phyloP scores from a whole-genome alignment of 768 basidiomycete genomes.

The Chalciporus chontae region DNA sequence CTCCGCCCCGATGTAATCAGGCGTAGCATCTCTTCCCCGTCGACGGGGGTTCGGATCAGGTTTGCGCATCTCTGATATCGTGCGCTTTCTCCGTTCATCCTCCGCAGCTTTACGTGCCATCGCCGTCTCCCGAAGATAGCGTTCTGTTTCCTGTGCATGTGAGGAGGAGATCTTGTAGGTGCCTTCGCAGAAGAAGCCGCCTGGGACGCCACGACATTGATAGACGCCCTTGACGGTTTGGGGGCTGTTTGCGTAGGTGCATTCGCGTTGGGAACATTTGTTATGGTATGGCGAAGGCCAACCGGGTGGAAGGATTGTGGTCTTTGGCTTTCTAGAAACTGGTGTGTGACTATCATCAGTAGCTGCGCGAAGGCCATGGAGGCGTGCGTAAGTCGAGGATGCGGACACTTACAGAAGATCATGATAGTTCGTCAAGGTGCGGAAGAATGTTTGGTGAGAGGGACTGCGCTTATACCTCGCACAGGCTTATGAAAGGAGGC shows the following conservation, averaged over 20 bases:
- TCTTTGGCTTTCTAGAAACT: slow-evolving; percentile 32
- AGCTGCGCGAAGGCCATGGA: background rate
- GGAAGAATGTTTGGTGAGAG: background rate
- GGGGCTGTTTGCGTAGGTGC: slow-evolving; percentile 30
- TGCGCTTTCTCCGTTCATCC: slow-evolving; percentile 30
- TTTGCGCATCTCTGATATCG: slow-evolving; percentile 22
- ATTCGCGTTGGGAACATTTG: slow-evolving; percentile 34
- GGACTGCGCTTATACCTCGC: slow-evolving; percentile 13
- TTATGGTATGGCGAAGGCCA: slow-evolving; percentile 38
- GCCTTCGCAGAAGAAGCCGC: slow-evolving; percentile 34
- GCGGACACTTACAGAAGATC: slow-evolving; percentile 26
- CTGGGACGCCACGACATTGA: slow-evolving; percentile 31
- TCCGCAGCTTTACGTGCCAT: slow-evolving; percentile 23
- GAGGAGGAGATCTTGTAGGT: slow-evolving; percentile 33
- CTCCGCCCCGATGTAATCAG: slow-evolving; percentile 4
- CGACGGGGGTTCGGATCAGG: slow-evolving; percentile 22
- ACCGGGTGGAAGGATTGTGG: slow-evolving; percentile 23
- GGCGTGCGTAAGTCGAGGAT: background rate
- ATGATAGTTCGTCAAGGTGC: slow-evolving; percentile 18
- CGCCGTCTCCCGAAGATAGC: slow-evolving; percentile 27
- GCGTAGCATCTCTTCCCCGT: slow-evolving; percentile 9
- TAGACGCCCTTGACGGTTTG: slow-evolving; percentile 30
- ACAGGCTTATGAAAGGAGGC: slow-evolving; percentile 27
- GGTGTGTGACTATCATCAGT: background rate
- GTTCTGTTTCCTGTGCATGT: slow-evolving; percentile 32